These are phyloP conservation scores for Diddensiella caesifluorescens DNA, from an alignment of 805 yeast genomes.

Conservation along the genomic window DNA sequence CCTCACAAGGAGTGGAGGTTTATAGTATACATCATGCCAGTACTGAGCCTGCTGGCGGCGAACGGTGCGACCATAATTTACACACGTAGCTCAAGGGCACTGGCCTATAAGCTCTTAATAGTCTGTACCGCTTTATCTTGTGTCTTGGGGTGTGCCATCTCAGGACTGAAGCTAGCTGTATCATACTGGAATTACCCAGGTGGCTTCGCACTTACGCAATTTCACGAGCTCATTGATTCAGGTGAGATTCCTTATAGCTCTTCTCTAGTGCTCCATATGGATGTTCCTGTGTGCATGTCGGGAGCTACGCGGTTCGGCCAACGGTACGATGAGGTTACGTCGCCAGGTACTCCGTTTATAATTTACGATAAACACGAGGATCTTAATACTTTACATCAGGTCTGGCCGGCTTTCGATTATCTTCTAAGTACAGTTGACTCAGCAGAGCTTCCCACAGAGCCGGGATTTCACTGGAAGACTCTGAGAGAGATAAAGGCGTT, in stretches of 20 bases:
- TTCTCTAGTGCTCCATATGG: constrained; percentile 58
- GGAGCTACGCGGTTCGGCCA: constrained; percentile 78
- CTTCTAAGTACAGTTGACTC: constrained; percentile 40
- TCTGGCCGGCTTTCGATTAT: constrained; percentile 50
- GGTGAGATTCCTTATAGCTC: constrained; percentile 5
- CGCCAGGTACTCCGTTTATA: constrained; percentile 22
- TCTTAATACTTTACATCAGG: constrained; percentile 29
- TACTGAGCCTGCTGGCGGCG: constrained; percentile 59
- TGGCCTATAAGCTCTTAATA: constrained; percentile 21
- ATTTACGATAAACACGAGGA: constrained; percentile 76
- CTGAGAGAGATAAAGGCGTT: constrained; percentile 38
- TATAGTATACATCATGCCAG: constrained; percentile 68
- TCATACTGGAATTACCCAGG: constrained; percentile 87
- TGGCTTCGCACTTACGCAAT: constrained; percentile 58
- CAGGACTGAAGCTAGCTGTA: constrained; percentile 50
- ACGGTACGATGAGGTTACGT: constrained; percentile 33
- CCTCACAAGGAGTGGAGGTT: constrained; percentile 96
- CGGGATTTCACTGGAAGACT: constrained; percentile 39
- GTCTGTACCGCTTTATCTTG: constrained; percentile 32
- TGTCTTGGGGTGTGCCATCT: constrained; percentile 33
- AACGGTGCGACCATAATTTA: constrained; percentile 44
- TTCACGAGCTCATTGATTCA: constrained; percentile 40
- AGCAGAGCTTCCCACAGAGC: constrained; percentile 9
- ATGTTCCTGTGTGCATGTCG: constrained; percentile 78
- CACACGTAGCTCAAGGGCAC: constrained; percentile 12